Conservation (phyloP, 306 rosid genomes). For the Albizia julibrissin region DNA sequence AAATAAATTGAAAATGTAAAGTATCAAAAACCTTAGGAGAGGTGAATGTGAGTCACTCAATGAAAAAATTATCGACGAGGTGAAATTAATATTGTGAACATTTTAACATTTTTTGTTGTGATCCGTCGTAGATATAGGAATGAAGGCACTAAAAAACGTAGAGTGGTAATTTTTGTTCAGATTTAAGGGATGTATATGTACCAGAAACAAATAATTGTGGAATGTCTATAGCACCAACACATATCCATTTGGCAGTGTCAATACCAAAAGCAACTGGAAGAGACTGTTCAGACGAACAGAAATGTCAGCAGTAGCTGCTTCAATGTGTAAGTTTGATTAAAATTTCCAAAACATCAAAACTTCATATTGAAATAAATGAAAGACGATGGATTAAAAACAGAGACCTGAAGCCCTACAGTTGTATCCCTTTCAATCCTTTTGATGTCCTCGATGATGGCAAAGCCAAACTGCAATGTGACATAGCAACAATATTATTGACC, state of each 20-base stretch:
- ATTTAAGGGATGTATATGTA: not conserved
- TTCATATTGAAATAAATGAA: not conserved
- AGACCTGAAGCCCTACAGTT: constrained; percentile 93
- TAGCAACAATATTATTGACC: constrained; percentile 1
- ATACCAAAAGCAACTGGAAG: not conserved
- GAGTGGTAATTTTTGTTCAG: not conserved
- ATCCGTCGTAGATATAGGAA: not conserved
- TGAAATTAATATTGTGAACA: not conserved
- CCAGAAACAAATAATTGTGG: not conserved
- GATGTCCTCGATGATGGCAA: constrained; percentile 92
- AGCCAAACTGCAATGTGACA: constrained; percentile 67
- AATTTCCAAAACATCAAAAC: not conserved
- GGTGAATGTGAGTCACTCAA: not conserved
- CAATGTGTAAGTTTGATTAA: not conserved
- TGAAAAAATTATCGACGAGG: not conserved
- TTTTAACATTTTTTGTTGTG: not conserved
- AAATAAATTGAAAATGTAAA: not conserved
- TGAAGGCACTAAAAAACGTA: not conserved
- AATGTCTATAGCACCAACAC: not conserved
- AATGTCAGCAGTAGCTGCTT: not conserved
- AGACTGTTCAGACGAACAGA: not conserved
- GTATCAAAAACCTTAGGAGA: not conserved
- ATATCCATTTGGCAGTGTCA: not conserved
- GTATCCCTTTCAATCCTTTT: constrained; percentile 38
- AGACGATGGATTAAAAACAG: constrained; percentile 9